Evolutionary conservation across 1,284 basidiomycete species (phyloP).

Genomic region (Thecaphora thlaspeos): DNA sequence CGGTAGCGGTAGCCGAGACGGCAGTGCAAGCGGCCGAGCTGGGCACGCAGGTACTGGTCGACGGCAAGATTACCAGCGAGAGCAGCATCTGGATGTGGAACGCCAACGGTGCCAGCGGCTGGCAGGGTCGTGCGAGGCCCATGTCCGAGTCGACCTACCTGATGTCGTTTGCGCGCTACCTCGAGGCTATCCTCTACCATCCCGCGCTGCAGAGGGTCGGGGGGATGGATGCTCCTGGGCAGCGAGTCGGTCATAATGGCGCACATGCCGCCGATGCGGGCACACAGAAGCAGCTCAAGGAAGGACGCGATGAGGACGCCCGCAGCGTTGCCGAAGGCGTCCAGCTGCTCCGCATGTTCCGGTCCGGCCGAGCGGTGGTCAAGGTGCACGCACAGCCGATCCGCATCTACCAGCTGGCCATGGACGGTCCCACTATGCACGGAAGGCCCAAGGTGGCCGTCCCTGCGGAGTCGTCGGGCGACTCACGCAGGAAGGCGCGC

Average conservation of each 20-base stretch:
- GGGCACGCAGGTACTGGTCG: conserved; percentile 19
- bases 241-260: no score
- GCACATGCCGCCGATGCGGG: conserved; percentile 1
- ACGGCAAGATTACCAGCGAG: conserved; percentile 13
- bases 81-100: conserved; percentile 43
- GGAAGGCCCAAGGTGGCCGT: not conserved
- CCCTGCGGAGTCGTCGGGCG: not conserved
- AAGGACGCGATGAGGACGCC: conserved; percentile 25
- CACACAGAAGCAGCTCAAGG: conserved; percentile 26
- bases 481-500: conserved; percentile 7
- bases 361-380: conserved; percentile 29
- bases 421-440: conserved; percentile 32
- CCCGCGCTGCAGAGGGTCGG: conserved; percentile 30
- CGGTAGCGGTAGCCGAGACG: conserved; percentile 41
- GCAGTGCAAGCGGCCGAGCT: conserved; percentile 36
- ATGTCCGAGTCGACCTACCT: conserved; percentile 50
- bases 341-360: conserved; percentile 39
- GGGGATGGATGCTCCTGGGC: conserved; percentile 10
- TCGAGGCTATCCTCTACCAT: conserved; percentile 47
- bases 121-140: conserved; percentile 22
- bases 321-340: conserved; percentile 30
- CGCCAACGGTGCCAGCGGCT: conserved; percentile 31
- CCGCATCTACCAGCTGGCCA: conserved; percentile 31
- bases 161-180: conserved; percentile 42
- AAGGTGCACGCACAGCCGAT: conserved; percentile 42